Evolutionary conservation across 306 rosid genomes (phyloP).

Genomic region (Cucumis hystrix): DNA sequence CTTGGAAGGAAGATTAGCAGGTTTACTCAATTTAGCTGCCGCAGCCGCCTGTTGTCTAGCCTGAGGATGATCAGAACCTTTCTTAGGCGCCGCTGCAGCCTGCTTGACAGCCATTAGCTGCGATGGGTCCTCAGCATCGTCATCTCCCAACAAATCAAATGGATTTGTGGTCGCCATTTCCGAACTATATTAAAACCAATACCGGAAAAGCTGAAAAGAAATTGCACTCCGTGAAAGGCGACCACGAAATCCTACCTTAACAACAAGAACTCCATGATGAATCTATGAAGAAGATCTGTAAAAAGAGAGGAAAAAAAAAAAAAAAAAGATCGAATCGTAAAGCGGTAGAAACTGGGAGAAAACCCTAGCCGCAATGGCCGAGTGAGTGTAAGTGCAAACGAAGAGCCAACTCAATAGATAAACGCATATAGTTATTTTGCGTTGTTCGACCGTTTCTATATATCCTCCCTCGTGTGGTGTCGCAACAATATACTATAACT

Average conservation of each 20-base stretch:
- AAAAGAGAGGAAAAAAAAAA: background rate
- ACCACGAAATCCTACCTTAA: conserved; percentile 21
- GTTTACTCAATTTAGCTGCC: conserved; percentile 21
- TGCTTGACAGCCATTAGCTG: conserved; percentile 48
- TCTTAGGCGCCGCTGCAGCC: conserved; percentile 23
- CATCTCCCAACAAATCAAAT: conserved; percentile 75
- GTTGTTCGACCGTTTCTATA: background rate
- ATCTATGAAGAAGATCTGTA: conserved; percentile 11
- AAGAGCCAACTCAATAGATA: background rate
- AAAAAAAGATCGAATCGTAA: background rate
- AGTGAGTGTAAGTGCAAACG: background rate
- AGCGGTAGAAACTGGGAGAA: background rate
- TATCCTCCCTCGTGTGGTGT: background rate
- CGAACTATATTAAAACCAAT: background rate
- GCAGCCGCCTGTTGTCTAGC: conserved; percentile 19
- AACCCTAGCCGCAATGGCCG: conserved; percentile 9
- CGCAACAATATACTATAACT: background rate
- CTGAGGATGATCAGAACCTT: conserved; percentile 18
- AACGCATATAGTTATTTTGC: background rate
- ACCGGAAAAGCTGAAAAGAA: background rate
- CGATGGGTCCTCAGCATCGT: conserved; percentile 78
- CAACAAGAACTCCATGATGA: conserved; percentile 34
- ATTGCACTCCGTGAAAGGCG: conserved; percentile 11
- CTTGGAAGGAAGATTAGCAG: conserved; percentile 65
- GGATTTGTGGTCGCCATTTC: conserved; percentile 76